Conservation (phyloP, 164 flowering plant genomes). For the Litsea cubeba region DNA sequence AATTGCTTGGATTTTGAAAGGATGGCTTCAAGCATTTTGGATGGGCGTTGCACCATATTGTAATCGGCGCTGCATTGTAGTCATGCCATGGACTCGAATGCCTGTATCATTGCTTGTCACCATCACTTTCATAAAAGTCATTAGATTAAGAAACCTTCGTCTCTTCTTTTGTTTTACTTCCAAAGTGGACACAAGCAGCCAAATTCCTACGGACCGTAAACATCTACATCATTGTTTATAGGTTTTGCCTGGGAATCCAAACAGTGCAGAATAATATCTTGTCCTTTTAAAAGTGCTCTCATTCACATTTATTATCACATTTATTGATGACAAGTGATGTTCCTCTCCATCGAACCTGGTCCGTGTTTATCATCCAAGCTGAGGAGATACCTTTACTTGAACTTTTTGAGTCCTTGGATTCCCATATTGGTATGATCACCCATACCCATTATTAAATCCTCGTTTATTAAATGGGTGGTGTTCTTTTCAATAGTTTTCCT, state of each 20-base stretch:
- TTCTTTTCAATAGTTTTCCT: background rate
- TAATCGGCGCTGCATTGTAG: no score
- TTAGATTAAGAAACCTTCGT: background rate
- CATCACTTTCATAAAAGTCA: background rate
- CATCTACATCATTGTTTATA: background rate
- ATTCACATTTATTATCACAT: no score
- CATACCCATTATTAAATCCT: background rate
- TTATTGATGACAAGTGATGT: background rate
- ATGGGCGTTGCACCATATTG: no score
- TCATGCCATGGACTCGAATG: no score
- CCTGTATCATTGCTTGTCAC: background rate
- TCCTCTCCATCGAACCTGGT: no score
- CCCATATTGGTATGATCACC: background rate
- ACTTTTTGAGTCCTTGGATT: no score
- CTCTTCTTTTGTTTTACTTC: background rate
- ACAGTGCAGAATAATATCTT: background rate
- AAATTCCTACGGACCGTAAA: background rate
- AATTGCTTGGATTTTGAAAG: no score
- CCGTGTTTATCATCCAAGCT: no score
- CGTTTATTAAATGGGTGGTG: background rate
- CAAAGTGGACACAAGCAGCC: background rate
- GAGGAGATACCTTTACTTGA: no score
- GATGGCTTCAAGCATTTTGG: no score
- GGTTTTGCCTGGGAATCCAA: background rate
- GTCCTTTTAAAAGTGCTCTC: background rate